Evolutionary conservation across 108 stramenopile genomes (phyloP), one percentile per base, ranked within the genome.

Genomic region (Parmales sp.): DNA sequence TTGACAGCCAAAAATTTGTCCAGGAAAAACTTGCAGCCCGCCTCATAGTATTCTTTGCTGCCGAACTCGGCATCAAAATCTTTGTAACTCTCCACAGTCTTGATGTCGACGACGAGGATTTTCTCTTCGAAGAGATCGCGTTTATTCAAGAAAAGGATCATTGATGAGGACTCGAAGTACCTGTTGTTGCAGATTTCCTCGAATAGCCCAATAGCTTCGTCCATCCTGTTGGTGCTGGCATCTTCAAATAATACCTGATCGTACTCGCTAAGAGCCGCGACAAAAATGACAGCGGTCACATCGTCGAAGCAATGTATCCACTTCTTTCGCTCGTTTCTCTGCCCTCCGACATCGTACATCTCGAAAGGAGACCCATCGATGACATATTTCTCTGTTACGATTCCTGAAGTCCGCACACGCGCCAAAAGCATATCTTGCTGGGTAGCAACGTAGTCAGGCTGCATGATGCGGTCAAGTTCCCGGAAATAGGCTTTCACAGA

Each of bases 201-300:
- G 71, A 97, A 99, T 19, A 99, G 83, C 34, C 91, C 86, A 45
- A 99, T 71, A 22, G 94, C 93, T 74, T 99, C 98, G 45, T 86
- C 86, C 92, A 99, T 94, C 43, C 98, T 89, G 78, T 98, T 98
- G 29, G 90, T 92, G 76, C 87, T 71, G 64, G 82, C 88, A 72
- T 96, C 89, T 76, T 98, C 98, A 19, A 90, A 96, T 20, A 98
- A 86, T 37, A 80, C 80, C 75, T 98, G 98, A 76, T 98, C 94
- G 73, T 90, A 98, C 76, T 96, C 95, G 46, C 83, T 85, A 34
- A 98, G 79, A 22, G 95, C 95, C 3, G 94, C 95, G 29, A 98
- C 95, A 76, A 96, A 98, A 69, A 98, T 96, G 63, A 98, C 95
- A n/a, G 96, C 95, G 45, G 94, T 95, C 39, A 98, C 95, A 29